Evolutionary conservation across 225 moss, liverwort and hornwort species (phyloP).

Genomic region (Lunularia cruciata): DNA sequence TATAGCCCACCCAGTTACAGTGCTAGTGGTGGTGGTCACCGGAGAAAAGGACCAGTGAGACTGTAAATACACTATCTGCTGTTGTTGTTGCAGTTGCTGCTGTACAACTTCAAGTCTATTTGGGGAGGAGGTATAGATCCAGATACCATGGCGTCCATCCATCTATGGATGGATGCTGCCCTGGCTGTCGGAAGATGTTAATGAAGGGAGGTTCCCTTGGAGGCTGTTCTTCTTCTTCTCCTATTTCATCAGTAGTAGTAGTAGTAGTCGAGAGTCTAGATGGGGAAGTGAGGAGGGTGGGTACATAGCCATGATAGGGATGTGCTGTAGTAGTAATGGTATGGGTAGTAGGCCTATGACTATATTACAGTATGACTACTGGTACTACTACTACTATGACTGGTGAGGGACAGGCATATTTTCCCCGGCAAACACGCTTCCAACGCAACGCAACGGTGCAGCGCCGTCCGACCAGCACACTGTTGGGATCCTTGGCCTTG

Average conservation of each 20-base stretch:
- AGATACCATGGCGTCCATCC: too few species aligned
- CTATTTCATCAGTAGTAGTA: background rate
- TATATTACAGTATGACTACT: too few species aligned
- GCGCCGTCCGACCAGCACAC: conserved; percentile 16
- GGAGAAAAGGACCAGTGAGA: background rate
- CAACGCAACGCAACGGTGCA: background rate
- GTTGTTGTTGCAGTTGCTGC: too few species aligned
- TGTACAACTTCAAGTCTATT: too few species aligned
- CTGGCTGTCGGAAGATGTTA: too few species aligned
- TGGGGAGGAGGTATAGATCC: too few species aligned
- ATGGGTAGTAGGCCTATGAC: background rate
- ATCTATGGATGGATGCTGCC: too few species aligned
- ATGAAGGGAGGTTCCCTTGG: too few species aligned
- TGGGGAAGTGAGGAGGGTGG: background rate
- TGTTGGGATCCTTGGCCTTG: conserved; percentile 11
- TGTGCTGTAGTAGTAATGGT: background rate
- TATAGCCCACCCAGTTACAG: background rate
- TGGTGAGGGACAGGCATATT: conserved; percentile 4
- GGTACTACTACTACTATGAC: background rate
- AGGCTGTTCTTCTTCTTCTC: too few species aligned
- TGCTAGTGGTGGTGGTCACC: background rate
- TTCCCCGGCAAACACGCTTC: background rate
- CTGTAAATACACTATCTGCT: background rate
- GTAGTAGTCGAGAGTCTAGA: conserved; percentile 2
- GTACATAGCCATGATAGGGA: background rate